These are phyloP conservation scores for Berberis vulgaris DNA, from an alignment of 164 flowering plant genomes.

Conservation along the genomic window DNA sequence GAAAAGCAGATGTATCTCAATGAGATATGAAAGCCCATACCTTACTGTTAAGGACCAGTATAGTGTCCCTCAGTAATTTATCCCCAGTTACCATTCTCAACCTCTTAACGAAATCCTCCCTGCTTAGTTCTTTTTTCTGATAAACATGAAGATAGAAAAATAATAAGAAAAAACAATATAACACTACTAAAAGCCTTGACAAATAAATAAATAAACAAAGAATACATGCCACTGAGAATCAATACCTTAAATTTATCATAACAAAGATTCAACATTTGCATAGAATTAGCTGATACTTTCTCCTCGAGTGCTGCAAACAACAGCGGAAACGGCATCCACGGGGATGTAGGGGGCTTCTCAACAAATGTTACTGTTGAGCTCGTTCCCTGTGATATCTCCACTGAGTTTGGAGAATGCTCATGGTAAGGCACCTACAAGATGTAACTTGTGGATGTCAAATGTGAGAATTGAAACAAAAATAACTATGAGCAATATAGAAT, in stretches of 20 bases:
- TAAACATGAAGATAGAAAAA: not conserved
- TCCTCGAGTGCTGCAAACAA: constrained; percentile 61
- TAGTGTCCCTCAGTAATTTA: constrained; percentile 51
- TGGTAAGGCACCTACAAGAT: constrained; percentile 17
- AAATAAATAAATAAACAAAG: not conserved
- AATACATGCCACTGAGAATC: not conserved
- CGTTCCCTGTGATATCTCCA: constrained; percentile 15
- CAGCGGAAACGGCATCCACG: constrained; percentile 91
- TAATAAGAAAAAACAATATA: not conserved
- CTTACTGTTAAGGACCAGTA: constrained; percentile 56
- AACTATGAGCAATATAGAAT: no score
- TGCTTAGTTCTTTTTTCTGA: constrained; percentile 44
- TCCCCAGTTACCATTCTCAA: constrained; percentile 77
- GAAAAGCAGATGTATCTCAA: not conserved
- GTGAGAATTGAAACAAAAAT: not conserved
- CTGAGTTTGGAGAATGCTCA: constrained; percentile 10
- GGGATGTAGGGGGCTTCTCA: constrained; percentile 53
- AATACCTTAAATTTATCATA: constrained; percentile 57
- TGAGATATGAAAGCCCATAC: constrained; percentile 18
- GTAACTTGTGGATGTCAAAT: not conserved
- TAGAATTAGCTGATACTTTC: constrained; percentile 36
- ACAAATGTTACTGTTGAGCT: constrained; percentile 16
- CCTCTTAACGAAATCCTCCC: constrained; percentile 59
- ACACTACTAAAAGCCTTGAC: not conserved
- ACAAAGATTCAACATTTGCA: constrained; percentile 34